phyloP scores from a whole-genome alignment of 495 filamentous ascomycete genomes.

The Letharia columbiana region DNA sequence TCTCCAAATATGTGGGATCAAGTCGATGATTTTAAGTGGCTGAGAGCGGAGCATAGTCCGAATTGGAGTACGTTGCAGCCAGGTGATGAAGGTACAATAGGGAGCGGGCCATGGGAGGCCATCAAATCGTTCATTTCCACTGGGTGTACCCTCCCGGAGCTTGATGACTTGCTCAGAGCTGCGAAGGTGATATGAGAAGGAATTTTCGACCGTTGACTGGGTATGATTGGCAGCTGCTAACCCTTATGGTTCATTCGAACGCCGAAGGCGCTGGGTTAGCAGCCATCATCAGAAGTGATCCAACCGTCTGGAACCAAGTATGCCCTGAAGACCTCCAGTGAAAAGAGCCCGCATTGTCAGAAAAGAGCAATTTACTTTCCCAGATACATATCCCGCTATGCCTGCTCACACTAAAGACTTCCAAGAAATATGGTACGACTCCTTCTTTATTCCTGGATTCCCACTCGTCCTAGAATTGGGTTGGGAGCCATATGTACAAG shows the following conservation, averaged over 20 bases:
- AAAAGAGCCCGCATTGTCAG: background rate
- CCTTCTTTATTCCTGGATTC: background rate
- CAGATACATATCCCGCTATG: background rate
- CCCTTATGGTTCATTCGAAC: background rate
- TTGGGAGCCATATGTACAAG: background rate
- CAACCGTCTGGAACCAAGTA: background rate
- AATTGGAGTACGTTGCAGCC: slow-evolving; percentile 71
- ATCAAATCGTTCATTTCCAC: background rate
- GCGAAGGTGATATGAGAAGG: slow-evolving; percentile 4
- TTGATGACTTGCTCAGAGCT: slow-evolving; percentile 11
- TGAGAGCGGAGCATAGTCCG: slow-evolving; percentile 75
- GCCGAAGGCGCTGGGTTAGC: background rate
- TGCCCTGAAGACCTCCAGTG: background rate
- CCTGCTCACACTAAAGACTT: background rate
- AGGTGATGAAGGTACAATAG: slow-evolving; percentile 31
- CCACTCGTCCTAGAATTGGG: background rate
- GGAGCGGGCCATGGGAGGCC: slow-evolving; percentile 4
- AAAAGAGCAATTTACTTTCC: background rate
- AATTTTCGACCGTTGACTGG: background rate
- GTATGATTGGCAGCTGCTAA: background rate
- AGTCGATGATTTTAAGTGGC: slow-evolving; percentile 96
- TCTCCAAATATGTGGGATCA: slow-evolving; percentile 67
- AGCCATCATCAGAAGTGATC: background rate
- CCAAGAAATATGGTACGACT: background rate
- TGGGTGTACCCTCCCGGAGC: background rate